A percentile compares a stretch with the other conserved stretches of the same genome.
These are phyloP conservation scores for Hydrangea macrophylla DNA, from an alignment of 148 eudicot genomes.

Conservation along the genomic window DNA sequence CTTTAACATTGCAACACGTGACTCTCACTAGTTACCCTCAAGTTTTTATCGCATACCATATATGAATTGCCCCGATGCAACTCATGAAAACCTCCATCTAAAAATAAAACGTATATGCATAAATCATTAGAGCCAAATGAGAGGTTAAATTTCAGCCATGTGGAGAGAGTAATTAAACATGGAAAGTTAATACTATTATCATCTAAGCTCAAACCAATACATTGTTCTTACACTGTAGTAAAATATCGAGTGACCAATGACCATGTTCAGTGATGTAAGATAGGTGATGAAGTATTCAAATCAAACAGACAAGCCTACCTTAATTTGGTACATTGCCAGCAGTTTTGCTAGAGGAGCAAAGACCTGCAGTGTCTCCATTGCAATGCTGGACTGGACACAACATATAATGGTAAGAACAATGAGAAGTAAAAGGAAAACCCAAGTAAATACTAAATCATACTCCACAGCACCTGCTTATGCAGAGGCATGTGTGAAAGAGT, in stretches of 20 bases:
- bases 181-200: neutral
- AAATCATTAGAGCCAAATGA: neutral
- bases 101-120: neutral
- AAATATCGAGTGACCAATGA: neutral
- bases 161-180: neutral
- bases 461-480: conserved; percentile 80
- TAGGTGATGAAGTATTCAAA: too few species aligned
- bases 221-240: conserved; percentile 3
- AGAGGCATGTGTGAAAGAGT: conserved; percentile 97
- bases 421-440: neutral
- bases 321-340: conserved; percentile 94
- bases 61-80: too few species aligned
- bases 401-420: conserved; percentile 13
- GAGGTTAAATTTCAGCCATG: neutral
- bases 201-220: neutral
- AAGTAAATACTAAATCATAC: neutral
- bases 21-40: too few species aligned
- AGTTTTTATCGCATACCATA: too few species aligned
- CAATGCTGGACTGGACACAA: conserved; percentile 78
- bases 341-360: conserved; percentile 98
- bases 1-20: too few species aligned
- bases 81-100: neutral
- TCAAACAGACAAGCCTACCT: conserved; percentile 43
- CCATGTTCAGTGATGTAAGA: neutral
- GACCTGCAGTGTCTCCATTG: conserved; percentile 90